Conservation (phyloP, 129 eudicot genomes). For the Tagetes patula region DNA sequence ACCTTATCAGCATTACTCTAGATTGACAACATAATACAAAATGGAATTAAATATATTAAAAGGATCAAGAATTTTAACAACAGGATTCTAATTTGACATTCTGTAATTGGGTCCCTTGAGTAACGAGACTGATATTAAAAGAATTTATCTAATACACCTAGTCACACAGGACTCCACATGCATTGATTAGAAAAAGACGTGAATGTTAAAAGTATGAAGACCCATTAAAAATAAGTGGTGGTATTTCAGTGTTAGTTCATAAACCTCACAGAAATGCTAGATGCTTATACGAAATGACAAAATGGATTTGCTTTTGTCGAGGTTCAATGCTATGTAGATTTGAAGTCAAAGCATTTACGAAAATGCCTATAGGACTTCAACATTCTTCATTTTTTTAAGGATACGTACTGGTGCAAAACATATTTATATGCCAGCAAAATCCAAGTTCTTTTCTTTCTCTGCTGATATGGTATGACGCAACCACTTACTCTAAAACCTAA, state of each 20-base stretch:
- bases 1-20: slow-evolving; percentile 55
- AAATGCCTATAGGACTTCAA: slow-evolving; percentile 11
- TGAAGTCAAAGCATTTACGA: slow-evolving; percentile 7
- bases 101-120: background rate
- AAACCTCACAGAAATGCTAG: background rate
- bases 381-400: background rate
- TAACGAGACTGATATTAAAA: background rate
- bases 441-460: background rate
- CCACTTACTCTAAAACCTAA: background rate
- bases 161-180: slow-evolving; percentile 12
- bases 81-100: slow-evolving; percentile 1
- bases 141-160: background rate
- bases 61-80: slow-evolving; percentile 10
- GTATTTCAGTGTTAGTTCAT: slow-evolving; percentile 2
- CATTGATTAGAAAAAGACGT: background rate
- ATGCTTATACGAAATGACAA: slow-evolving; percentile 15
- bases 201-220: slow-evolving; percentile 13
- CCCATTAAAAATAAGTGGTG: slow-evolving; percentile 7
- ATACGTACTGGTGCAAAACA: background rate
- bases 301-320: background rate
- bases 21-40: slow-evolving; percentile 19
- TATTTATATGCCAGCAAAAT: slow-evolving; percentile 13
- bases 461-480: background rate
- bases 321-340: background rate
- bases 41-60: slow-evolving; percentile 19